Conservation (phyloP, 805 yeast genomes). For the Komagataella populi region DNA sequence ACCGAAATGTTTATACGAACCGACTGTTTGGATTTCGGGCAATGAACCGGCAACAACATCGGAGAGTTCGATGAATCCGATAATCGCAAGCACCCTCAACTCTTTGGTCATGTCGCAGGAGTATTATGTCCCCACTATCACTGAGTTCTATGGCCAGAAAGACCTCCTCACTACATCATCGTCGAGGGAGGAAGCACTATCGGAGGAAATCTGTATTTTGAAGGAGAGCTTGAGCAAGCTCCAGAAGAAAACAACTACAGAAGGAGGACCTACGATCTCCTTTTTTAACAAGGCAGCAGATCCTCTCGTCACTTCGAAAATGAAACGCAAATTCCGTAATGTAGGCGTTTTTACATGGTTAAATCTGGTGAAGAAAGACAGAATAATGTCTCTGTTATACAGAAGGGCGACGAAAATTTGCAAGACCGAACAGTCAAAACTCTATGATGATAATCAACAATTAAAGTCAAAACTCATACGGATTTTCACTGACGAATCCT, state of each 20-base stretch:
- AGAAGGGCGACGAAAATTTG: constrained; percentile 3
- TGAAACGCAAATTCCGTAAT: not conserved
- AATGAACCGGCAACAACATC: not conserved
- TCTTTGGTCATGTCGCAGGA: not conserved
- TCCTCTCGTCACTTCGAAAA: not conserved
- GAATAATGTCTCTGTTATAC: constrained; percentile 4
- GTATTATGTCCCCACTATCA: not conserved
- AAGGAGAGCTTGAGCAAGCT: not conserved
- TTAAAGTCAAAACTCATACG: not conserved
- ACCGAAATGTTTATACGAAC: constrained; percentile 9
- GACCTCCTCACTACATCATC: not conserved
- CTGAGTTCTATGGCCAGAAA: not conserved
- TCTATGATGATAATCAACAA: not conserved
- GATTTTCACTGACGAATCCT: constrained; percentile 1
- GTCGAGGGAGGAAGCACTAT: not conserved
- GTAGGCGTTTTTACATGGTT: constrained; percentile 1
- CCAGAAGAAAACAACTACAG: not conserved
- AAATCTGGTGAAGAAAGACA: constrained; percentile 1
- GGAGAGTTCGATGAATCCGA: not conserved
- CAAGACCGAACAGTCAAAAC: not conserved
- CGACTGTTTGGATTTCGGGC: constrained; percentile 3
- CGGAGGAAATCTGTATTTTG: not conserved
- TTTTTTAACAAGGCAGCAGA: not conserved
- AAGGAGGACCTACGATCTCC: not conserved
- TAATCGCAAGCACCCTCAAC: not conserved